These are phyloP conservation scores for Elaeis oleifera DNA, from an alignment of 202 grass and related monocot species.

Conservation along the genomic window DNA sequence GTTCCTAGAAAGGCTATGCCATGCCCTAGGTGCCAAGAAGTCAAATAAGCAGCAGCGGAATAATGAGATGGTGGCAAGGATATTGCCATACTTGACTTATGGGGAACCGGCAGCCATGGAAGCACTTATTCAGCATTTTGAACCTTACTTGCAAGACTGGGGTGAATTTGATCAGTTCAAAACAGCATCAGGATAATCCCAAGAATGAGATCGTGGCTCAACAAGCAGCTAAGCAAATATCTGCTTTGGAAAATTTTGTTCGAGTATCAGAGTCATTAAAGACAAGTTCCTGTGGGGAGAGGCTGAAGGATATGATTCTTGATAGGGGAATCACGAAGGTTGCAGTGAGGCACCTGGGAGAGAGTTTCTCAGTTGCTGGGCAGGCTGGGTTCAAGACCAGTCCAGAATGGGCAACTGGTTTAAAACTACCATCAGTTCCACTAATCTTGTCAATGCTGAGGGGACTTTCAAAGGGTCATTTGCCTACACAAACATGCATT, in stretches of 20 bases:
- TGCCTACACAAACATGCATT: conserved; percentile 83
- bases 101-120: conserved; percentile 88
- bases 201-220: conserved; percentile 65
- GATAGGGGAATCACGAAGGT: conserved; percentile 66
- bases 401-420: conserved; percentile 64
- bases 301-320: conserved; percentile 95
- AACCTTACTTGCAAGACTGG: conserved; percentile 82
- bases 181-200: conserved; percentile 61
- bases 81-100: conserved; percentile 94
- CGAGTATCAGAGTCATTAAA: conserved; percentile 93
- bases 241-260: conserved; percentile 87
- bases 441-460: conserved; percentile 86
- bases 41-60: conserved; percentile 96
- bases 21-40: conserved; percentile 64
- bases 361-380: conserved; percentile 56
- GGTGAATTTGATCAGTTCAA: conserved; percentile 67
- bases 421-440: conserved; percentile 81
- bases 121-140: conserved; percentile 92
- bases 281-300: conserved; percentile 90
- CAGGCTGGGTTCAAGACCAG: conserved; percentile 55
- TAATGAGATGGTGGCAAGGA: conserved; percentile 99
- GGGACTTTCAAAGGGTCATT: conserved; percentile 87
- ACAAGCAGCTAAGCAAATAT: conserved; percentile 57
- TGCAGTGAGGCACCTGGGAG: conserved; percentile 68
- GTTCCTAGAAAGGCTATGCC: conserved; percentile 87